A percentile compares a stretch with the other conserved stretches of the same genome.
These are phyloP conservation scores for Blastobotrys apis DNA, from an alignment of 1,139 yeast genomes.

Conservation along the genomic window DNA sequence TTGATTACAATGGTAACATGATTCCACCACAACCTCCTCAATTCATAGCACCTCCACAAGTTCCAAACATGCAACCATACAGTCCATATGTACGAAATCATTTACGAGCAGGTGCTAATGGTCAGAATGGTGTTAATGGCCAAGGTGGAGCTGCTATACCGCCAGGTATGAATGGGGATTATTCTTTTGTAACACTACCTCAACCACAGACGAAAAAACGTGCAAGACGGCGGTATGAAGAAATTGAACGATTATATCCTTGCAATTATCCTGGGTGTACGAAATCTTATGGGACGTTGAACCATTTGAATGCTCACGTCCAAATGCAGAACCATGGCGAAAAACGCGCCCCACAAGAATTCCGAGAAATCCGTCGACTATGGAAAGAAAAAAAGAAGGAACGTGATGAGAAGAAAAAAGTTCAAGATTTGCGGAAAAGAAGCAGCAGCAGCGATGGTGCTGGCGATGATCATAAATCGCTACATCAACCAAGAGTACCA, in stretches of 20 bases:
- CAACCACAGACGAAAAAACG: constrained; percentile 30
- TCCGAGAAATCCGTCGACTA: constrained; percentile 44
- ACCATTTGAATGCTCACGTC: constrained; percentile 74
- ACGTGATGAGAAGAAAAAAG: constrained; percentile 8
- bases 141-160: neutral
- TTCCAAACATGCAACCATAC: neutral
- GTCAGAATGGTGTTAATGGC: too few relatives aligned
- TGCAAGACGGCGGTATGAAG: constrained; percentile 64
- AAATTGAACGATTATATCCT: constrained; percentile 60
- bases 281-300: constrained; percentile 71
- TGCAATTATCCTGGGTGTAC: constrained; percentile 60
- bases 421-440: too few relatives aligned
- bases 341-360: constrained; percentile 65
- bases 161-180: too few relatives aligned
- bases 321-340: constrained; percentile 68
- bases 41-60: too few relatives aligned
- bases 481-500: too few relatives aligned
- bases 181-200: constrained; percentile 30
- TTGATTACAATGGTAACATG: neutral
- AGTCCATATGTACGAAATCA: neutral
- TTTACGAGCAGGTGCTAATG: neutral
- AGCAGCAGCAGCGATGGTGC: too few relatives aligned
- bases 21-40: too few relatives aligned
- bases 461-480: too few relatives aligned
- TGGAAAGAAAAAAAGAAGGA: constrained; percentile 31